Evolutionary conservation across 495 filamentous ascomycete species (phyloP), one percentile per base, ranked within the genome.

Genomic region (Aspergillus avenaceus): DNA sequence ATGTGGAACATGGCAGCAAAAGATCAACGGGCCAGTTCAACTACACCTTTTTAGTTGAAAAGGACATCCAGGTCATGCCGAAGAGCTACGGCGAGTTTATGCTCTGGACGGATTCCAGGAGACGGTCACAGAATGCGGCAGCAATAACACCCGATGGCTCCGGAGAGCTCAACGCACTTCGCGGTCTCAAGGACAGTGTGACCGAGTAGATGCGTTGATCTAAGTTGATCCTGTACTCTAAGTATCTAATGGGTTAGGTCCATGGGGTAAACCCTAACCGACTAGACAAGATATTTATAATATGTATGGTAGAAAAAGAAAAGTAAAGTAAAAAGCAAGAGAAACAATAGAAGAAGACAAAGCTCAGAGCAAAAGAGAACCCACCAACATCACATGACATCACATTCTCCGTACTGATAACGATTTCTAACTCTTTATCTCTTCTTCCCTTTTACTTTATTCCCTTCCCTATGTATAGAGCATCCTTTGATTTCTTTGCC

Each of bases 11-110:
- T 56, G 86, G 82, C 3, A 77, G 76, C 45, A 80, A 79, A 55
- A 89, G 86, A 63, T 80, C 85, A 22, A 90, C 88, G 1, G 89
- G 89, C 2, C 82, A 85, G 60, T 92, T 95, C 63, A 88, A 91
- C 52, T 92, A 95, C 59, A 92, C 88, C 0, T 92, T 92, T 64
- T 71, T 81, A 26, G 88, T 92, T 18, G 79, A 83, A 32, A 84
- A 76, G 61, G 78, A 87, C 59, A 70, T 92, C 25, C 76, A 84
- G 56, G 82, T 92, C 23, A 82, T 91, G 74, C 89, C 89, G 18
- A 73, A 84, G 60, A 83, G 77, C 1, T 91, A 90, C 59, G 72
- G 77, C 11, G 84, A 91, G 63, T 89, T 84, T 56, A 90, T 90
- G 86, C 78, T 87, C 63, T 91, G 84, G 73, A 72, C 87, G 18